These are phyloP conservation scores for Spergularia azorica DNA, from an alignment of 179 eudicot genomes.

Conservation along the genomic window DNA sequence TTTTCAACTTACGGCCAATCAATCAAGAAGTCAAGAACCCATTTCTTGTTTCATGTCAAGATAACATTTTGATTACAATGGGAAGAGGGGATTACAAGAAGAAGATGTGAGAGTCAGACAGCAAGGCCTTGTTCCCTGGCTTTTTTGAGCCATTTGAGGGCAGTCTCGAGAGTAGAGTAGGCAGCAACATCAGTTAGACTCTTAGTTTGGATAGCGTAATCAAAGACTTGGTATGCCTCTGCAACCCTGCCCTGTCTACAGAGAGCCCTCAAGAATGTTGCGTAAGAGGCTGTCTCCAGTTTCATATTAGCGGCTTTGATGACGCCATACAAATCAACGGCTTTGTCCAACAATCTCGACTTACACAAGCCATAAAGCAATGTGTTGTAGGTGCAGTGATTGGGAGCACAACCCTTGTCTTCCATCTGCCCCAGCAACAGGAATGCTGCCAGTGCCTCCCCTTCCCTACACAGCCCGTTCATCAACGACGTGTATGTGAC, in stretches of 20 bases:
- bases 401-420: slow-evolving; percentile 69
- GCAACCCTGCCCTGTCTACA: slow-evolving; percentile 78
- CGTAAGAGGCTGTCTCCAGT: slow-evolving; percentile 76
- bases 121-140: slow-evolving; percentile 60
- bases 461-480: slow-evolving; percentile 92
- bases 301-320: slow-evolving; percentile 60
- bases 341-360: slow-evolving; percentile 61
- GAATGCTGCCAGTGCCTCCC: slow-evolving; percentile 65
- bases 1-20: too few relatives aligned
- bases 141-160: slow-evolving; percentile 85
- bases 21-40: too few relatives aligned
- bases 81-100: too few relatives aligned
- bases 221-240: slow-evolving; percentile 90
- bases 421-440: slow-evolving; percentile 72
- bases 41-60: too few relatives aligned
- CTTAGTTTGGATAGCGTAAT: slow-evolving; percentile 82
- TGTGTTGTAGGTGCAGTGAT: slow-evolving; percentile 82
- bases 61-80: too few relatives aligned
- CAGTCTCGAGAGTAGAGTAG: slow-evolving; percentile 69
- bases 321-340: slow-evolving; percentile 51
- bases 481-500: slow-evolving; percentile 88
- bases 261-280: slow-evolving; percentile 69
- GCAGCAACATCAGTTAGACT: slow-evolving; percentile 76
- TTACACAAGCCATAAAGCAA: slow-evolving; percentile 89
- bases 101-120: background rate